A percentile compares a stretch with the other conserved stretches of the same genome.
phyloP scores from a whole-genome alignment of 768 basidiomycete genomes.

The Hygrophorus pudorinus region DNA sequence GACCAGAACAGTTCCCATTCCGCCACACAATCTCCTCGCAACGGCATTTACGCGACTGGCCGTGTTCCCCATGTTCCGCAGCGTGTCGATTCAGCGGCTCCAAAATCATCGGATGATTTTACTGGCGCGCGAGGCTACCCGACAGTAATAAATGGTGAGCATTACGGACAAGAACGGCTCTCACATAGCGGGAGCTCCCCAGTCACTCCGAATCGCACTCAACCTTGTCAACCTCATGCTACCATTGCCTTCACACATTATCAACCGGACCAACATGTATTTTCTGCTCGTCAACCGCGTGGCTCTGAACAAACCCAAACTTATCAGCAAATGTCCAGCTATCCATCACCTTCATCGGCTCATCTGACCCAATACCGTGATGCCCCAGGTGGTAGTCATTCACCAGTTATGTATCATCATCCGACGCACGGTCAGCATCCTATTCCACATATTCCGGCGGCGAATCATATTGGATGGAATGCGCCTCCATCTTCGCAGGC shows the following conservation, averaged over 20 bases:
- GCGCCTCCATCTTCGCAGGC: not conserved
- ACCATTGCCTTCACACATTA: slow-evolving; percentile 37
- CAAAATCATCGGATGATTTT: no score
- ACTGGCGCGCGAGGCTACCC: no score
- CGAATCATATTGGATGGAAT: not conserved
- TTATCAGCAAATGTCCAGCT: slow-evolving; percentile 5
- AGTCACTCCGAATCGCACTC: slow-evolving; percentile 7
- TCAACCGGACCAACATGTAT: slow-evolving; percentile 33
- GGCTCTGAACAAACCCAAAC: slow-evolving; percentile 1
- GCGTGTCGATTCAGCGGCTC: no score
- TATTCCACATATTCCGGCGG: not conserved
- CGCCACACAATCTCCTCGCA: slow-evolving; percentile 3
- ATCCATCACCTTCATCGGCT: not conserved
- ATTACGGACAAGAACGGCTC: not conserved
- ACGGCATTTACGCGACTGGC: not conserved
- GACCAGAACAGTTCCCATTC: not conserved
- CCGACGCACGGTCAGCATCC: not conserved
- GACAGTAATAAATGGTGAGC: not conserved
- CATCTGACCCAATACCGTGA: not conserved
- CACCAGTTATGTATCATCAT: not conserved
- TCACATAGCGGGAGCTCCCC: not conserved
- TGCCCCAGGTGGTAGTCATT: not conserved
- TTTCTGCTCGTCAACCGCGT: slow-evolving; percentile 15
- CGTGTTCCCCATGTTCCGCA: not conserved
- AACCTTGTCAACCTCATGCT: slow-evolving; percentile 9